Percentiles rank a stretch among this genome's conserved stretches.
Conservation (phyloP, 2,329 filamentous ascomycete genomes). For the Helotiales sp. region DNA sequence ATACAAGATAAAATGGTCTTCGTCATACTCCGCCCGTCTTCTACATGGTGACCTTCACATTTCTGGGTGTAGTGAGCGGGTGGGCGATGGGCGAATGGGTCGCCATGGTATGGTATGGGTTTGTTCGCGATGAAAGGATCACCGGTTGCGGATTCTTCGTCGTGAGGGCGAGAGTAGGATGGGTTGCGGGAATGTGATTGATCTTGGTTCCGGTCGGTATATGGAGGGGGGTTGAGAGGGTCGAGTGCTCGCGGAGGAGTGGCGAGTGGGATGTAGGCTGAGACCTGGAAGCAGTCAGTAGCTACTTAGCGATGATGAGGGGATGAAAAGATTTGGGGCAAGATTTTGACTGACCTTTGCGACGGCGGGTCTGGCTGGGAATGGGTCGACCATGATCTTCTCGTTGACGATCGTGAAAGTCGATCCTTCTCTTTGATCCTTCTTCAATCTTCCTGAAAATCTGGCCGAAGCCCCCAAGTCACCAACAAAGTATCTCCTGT, state of each 20-base stretch:
- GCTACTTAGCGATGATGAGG: not conserved
- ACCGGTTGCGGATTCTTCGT: not conserved
- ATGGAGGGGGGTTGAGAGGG: not conserved
- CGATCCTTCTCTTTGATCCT: not conserved
- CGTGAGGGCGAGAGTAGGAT: not conserved
- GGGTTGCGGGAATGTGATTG: not conserved
- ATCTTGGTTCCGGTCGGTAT: not conserved
- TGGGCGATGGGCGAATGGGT: not conserved
- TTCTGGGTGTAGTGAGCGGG: not conserved
- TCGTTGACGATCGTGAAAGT: not conserved
- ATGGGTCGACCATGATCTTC: not conserved
- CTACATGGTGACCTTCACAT: not conserved
- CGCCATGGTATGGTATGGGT: not conserved
- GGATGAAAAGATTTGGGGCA: too few species aligned
- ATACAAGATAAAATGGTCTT: not conserved
- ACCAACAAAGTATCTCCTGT: not conserved
- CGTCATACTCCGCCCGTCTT: not conserved
- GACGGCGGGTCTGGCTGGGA: not conserved
- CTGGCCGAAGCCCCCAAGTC: not conserved
- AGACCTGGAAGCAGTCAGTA: not conserved
- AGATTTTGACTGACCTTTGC: constrained; percentile 3
- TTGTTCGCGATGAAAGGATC: not conserved
- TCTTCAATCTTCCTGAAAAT: not conserved
- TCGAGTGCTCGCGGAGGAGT: not conserved
- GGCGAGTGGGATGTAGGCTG: not conserved